These are phyloP conservation scores for Golubevia sp. DNA, from an alignment of 1,284 basidiomycete genomes.

Conservation along the genomic window DNA sequence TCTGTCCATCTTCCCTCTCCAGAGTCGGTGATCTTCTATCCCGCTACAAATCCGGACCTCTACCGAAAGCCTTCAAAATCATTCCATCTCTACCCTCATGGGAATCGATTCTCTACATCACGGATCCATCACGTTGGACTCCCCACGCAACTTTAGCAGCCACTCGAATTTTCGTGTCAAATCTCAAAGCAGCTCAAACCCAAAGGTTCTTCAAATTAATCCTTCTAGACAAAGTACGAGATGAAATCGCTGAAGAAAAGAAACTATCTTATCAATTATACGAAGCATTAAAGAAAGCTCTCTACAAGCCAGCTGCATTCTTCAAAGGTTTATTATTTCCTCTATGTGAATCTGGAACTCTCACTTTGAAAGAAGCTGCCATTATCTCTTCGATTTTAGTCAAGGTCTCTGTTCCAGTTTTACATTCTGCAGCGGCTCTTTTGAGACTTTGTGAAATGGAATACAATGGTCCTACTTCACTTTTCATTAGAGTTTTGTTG, in stretches of 20 bases:
- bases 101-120: slow-evolving; percentile 93
- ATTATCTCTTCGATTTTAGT: slow-evolving; percentile 90
- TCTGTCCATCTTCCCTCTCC: slow-evolving; percentile 5
- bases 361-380: slow-evolving; percentile 91
- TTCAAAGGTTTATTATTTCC: slow-evolving; percentile 99
- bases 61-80: slow-evolving; percentile 98
- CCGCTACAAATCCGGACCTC: slow-evolving; percentile 90
- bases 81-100: slow-evolving; percentile 93
- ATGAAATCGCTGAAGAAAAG: slow-evolving; percentile 77
- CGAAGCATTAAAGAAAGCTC: slow-evolving; percentile 83
- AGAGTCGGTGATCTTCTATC: slow-evolving; percentile 86
- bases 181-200: slow-evolving; percentile 94
- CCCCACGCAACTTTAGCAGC: slow-evolving; percentile 93
- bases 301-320: slow-evolving; percentile 97
- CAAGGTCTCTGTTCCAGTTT: slow-evolving; percentile 88
- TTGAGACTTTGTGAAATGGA: slow-evolving; percentile 95
- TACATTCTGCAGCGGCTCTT: slow-evolving; percentile 94
- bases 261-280: slow-evolving; percentile 94
- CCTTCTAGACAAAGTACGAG: slow-evolving; percentile 84
- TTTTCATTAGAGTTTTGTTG: slow-evolving; percentile 94
- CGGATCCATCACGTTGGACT: slow-evolving; percentile 89
- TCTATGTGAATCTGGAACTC: slow-evolving; percentile 76
- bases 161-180: slow-evolving; percentile 93
- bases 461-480: slow-evolving; percentile 87
- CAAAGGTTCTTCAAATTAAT: slow-evolving; percentile 92